Base-by-base conservation (phyloP, 345 rosid genomes). In the Salix udensis region DNA sequence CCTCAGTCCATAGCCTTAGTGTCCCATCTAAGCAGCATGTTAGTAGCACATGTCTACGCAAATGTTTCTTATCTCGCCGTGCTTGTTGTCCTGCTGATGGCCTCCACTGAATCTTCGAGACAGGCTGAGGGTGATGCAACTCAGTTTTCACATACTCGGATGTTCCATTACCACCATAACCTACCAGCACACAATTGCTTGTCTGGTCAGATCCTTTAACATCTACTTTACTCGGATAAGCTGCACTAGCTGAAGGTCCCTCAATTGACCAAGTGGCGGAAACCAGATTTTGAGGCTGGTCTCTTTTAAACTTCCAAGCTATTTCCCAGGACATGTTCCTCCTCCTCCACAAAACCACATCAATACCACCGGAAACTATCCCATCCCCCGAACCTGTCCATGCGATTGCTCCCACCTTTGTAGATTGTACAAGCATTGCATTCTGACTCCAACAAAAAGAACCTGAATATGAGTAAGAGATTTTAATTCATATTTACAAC, bases 361-460 rank as follows among this genome's bases (percentile, higher is more conserved):
- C 95, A 39, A 76, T 80, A 74, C 97, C 98, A 83, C 94, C 91
- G 42, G 92, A 80, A 76, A 94, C 55, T 26, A 94, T 85, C 78
- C 98, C 98, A 78, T 94, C 97, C 69, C 95, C 95, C 7, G 97
- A 92, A 46, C 87, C 88, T 4, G 98, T 88, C 98, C 98, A 94
- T 76, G 82, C 79, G 74, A 94, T 82, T 5, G 91, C 98, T 82
- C 92, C 94, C 79, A 92, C 95, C 71, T 86, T 88, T 40, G 91
- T 77, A 66, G 82, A 85, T 76, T 91, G 97, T 82, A 85, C 76
- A 80, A 94, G 92, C 71, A 88, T 85, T 67, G 90, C 91, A 88
- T 86, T 91, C 97, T 91, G 97, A 88, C 97, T 89, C 97, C 98
- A 94, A 91, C 90, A 89, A 91, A 94, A 91, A 90, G 97, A 94